Evolutionary conservation across 768 basidiomycete species (phyloP).

Genomic region (Trametes cinnabarina): DNA sequence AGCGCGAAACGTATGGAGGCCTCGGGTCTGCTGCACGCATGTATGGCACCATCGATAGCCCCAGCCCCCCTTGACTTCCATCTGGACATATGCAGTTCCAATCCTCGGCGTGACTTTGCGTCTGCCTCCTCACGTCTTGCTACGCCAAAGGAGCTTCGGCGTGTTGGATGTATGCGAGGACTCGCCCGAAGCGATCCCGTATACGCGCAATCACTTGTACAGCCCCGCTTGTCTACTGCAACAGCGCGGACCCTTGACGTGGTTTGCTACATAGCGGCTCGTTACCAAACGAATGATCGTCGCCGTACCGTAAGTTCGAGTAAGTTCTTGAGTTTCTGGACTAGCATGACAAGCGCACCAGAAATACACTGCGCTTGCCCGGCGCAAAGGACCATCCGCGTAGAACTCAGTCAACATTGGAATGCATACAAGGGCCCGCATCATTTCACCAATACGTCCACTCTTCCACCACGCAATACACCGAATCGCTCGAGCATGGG

Average conservation of each 20-base stretch:
- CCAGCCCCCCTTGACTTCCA: too few species aligned
- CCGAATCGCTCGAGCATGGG: slow-evolving; percentile 57
- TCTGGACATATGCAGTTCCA: neutral
- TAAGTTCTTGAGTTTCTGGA: too few species aligned
- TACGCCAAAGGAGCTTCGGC: neutral
- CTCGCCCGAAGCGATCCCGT: too few species aligned
- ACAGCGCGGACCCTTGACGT: too few species aligned
- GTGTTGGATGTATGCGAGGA: neutral
- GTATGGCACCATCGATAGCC: too few species aligned
- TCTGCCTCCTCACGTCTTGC: neutral
- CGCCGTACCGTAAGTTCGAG: too few species aligned
- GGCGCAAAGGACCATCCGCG: neutral
- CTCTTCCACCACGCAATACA: slow-evolving; percentile 72
- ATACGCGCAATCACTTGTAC: too few species aligned
- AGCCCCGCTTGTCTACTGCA: too few species aligned
- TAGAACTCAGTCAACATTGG: neutral
- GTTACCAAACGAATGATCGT: too few species aligned
- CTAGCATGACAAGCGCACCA: too few species aligned
- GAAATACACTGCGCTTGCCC: neutral
- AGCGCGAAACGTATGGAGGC: neutral
- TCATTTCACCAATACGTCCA: slow-evolving; percentile 48
- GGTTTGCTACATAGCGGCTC: too few species aligned
- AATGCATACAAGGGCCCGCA: neutral
- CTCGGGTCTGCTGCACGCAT: too few species aligned
- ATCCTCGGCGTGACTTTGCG: neutral